Percentiles rank a stretch among this genome's conserved stretches.
These are phyloP conservation scores for Neurospora terricola DNA, from an alignment of 495 filamentous ascomycete genomes.

Conservation along the genomic window DNA sequence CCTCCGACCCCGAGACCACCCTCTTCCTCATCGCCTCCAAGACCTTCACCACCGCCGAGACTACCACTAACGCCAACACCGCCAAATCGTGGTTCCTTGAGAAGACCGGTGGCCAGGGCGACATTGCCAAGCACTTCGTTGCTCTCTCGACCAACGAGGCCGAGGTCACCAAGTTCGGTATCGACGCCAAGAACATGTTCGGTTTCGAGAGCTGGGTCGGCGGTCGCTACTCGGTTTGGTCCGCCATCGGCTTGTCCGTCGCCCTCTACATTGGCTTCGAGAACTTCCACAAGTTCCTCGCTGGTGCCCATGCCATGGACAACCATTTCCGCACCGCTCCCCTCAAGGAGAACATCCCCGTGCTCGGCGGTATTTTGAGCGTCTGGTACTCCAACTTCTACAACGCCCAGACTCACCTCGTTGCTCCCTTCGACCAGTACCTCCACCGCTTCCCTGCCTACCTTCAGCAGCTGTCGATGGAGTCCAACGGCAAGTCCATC, in stretches of 20 bases:
- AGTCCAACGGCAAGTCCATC: conserved; percentile 98
- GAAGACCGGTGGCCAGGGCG: conserved; percentile 62
- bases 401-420: conserved; percentile 91
- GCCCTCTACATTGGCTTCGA: conserved; percentile 91
- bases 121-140: conserved; percentile 97
- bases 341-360: conserved; percentile 88
- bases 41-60: conserved; percentile 98
- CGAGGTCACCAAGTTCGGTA: conserved; percentile 96
- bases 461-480: conserved; percentile 98
- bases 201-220: conserved; percentile 97
- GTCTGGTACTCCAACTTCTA: conserved; percentile 99
- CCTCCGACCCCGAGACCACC: conserved; percentile 90
- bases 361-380: conserved; percentile 81
- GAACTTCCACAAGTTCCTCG: conserved; percentile 93
- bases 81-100: conserved; percentile 93
- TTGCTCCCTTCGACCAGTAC: conserved; percentile 98
- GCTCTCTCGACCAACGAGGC: conserved; percentile 92
- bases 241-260: conserved; percentile 91
- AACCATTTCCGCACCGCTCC: conserved; percentile 91
- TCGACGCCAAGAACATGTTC: conserved; percentile 98
- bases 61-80: conserved; percentile 89
- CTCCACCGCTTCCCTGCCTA: conserved; percentile 98
- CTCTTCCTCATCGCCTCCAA: conserved; percentile 97
- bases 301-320: conserved; percentile 95
- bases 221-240: conserved; percentile 97